phyloP scores from a whole-genome alignment of 148 eudicot genomes.

The Vaccinium darrowii region DNA sequence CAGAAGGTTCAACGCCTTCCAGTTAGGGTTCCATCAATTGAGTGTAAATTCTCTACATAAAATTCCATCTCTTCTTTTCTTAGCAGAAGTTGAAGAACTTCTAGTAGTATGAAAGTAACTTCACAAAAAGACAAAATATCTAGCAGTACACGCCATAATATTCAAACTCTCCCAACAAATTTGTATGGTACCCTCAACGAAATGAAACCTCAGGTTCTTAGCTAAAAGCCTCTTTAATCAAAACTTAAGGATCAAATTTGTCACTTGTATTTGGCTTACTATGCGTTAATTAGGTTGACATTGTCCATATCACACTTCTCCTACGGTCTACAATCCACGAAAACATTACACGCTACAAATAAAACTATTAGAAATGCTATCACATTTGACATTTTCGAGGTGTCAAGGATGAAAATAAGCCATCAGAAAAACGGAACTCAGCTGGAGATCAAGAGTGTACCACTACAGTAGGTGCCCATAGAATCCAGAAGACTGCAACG shows the following conservation, averaged over 20 bases:
- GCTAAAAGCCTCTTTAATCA: background rate
- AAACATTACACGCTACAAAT: background rate
- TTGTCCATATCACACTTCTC: background rate
- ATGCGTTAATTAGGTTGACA: background rate
- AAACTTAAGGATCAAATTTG: background rate
- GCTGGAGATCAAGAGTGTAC: constrained; percentile 35
- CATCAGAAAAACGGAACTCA: background rate
- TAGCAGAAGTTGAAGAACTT: background rate
- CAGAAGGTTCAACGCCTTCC: background rate
- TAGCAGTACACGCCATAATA: background rate
- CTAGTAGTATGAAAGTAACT: background rate
- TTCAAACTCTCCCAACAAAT: background rate
- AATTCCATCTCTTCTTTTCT: background rate
- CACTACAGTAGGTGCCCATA: constrained; percentile 88
- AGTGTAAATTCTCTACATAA: background rate
- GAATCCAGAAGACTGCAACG: constrained; percentile 71
- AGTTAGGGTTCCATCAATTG: background rate
- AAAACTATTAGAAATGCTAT: background rate
- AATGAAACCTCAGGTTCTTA: background rate
- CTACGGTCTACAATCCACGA: background rate
- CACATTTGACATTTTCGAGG: background rate
- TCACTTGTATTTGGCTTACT: background rate
- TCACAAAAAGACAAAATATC: background rate
- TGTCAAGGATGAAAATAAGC: background rate
- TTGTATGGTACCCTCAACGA: background rate